These are phyloP conservation scores for Meyerozyma carpophila DNA, from an alignment of 1,139 yeast genomes.

Conservation along the genomic window DNA sequence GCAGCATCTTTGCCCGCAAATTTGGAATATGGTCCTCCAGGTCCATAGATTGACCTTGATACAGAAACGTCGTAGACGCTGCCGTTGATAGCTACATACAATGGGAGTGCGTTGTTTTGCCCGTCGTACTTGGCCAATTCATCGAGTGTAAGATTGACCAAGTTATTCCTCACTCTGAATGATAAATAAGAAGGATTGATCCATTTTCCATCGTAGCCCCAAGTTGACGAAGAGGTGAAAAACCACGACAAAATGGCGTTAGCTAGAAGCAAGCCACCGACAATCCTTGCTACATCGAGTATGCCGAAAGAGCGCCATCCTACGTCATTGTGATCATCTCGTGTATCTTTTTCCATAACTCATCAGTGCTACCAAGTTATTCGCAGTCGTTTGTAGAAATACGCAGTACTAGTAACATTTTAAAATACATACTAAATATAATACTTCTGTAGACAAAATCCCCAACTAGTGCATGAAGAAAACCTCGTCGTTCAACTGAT, in stretches of 20 bases:
- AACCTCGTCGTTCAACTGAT: conserved; percentile 21
- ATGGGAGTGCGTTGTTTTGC: conserved; percentile 40
- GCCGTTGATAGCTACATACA: conserved; percentile 63
- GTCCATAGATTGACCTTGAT: conserved; percentile 55
- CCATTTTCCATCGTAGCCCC: conserved; percentile 54
- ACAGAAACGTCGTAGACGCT: conserved; percentile 64
- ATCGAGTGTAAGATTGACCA: conserved; percentile 33
- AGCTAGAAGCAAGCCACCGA: conserved; percentile 43
- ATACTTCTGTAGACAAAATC: neutral
- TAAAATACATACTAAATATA: neutral
- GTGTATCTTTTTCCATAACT: neutral
- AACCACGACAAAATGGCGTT: conserved; percentile 48
- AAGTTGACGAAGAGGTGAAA: conserved; percentile 43
- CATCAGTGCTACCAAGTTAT: too few relatives aligned
- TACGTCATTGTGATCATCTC: too few relatives aligned
- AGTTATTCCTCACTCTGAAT: conserved; percentile 16
- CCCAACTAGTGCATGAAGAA: conserved; percentile 19
- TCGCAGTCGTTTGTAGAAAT: too few relatives aligned
- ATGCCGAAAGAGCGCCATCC: conserved; percentile 14
- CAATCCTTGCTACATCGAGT: conserved; percentile 38
- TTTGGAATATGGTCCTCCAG: conserved; percentile 54
- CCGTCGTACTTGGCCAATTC: conserved; percentile 56
- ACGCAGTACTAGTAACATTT: neutral
- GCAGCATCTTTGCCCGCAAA: conserved; percentile 71
- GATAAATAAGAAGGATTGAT: conserved; percentile 38